A percentile compares a stretch with the other conserved stretches of the same genome.
Conservation (phyloP, 139 green algal species). For the Nannochloris sp. region DNA sequence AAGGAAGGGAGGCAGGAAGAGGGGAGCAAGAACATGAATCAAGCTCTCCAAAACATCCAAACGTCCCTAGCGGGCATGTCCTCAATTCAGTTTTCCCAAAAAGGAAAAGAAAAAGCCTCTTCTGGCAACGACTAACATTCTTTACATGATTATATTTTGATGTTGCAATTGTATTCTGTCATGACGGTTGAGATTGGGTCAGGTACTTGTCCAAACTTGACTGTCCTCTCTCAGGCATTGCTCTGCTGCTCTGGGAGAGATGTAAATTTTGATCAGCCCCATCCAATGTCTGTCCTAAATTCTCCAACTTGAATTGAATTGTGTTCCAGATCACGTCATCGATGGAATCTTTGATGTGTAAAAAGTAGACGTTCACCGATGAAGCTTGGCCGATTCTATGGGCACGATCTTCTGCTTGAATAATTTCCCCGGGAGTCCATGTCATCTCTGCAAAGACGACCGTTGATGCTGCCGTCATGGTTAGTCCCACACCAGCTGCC, state of each 20-base stretch:
- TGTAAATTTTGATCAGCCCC: slow-evolving; percentile 33
- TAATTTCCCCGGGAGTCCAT: slow-evolving; percentile 43
- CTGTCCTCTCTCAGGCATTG: slow-evolving; percentile 11
- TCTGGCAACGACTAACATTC: background rate
- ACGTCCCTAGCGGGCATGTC: background rate
- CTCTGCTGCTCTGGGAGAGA: slow-evolving; percentile 8
- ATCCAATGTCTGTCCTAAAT: slow-evolving; percentile 61
- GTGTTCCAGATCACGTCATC: slow-evolving; percentile 81
- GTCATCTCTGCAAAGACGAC: slow-evolving; percentile 85
- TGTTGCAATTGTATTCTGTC: background rate
- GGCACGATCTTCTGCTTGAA: slow-evolving; percentile 53
- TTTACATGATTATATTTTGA: background rate
- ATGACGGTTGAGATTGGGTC: background rate
- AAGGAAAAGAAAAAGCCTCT: background rate
- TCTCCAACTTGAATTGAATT: slow-evolving; percentile 62
- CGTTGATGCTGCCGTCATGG: slow-evolving; percentile 70
- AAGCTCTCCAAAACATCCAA: background rate
- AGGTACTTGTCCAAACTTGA: background rate
- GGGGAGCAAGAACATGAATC: background rate
- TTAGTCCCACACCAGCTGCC: slow-evolving; percentile 78
- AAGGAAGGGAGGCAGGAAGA: background rate
- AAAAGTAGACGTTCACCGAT: slow-evolving; percentile 63
- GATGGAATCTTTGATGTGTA: slow-evolving; percentile 62
- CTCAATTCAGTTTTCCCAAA: background rate
- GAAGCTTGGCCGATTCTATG: slow-evolving; percentile 61